Evolutionary conservation across 2,329 filamentous ascomycete species (phyloP).

Genomic region (Diplocarpon rosae): DNA sequence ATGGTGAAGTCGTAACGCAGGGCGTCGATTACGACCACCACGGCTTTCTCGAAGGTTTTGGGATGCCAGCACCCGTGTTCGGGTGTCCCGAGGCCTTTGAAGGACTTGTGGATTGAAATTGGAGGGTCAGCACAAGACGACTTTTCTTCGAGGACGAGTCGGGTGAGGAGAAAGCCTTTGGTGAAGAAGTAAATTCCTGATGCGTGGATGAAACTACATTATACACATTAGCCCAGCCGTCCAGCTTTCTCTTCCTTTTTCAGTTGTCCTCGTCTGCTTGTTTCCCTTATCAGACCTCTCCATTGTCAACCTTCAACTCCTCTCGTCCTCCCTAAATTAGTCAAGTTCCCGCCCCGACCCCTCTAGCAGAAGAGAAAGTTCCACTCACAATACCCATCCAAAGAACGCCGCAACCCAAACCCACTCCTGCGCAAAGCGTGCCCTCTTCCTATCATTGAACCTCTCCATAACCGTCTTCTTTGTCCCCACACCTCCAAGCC

Average conservation of each 20-base stretch:
- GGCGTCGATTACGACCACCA: slow-evolving; percentile 85
- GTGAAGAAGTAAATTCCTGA: slow-evolving; percentile 86
- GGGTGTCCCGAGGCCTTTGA: slow-evolving; percentile 24
- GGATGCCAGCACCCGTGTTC: slow-evolving; percentile 90
- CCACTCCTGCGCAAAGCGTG: slow-evolving; percentile 23
- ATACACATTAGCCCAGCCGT: slow-evolving; percentile 11
- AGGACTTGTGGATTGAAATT: slow-evolving; percentile 33
- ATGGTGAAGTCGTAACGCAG: slow-evolving; percentile 95
- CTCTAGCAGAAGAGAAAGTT: neutral
- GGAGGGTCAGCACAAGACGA: slow-evolving; percentile 62
- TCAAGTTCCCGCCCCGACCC: neutral
- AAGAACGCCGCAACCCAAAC: slow-evolving; percentile 24
- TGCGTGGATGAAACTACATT: slow-evolving; percentile 47
- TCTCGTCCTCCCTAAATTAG: neutral
- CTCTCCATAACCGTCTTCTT: slow-evolving; percentile 20
- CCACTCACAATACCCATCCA: slow-evolving; percentile 26
- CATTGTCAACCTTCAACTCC: neutral
- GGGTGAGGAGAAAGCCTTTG: slow-evolving; percentile 84
- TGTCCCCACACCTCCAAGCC: slow-evolving; percentile 4
- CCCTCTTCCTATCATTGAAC: slow-evolving; percentile 23
- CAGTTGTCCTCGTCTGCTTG: neutral
- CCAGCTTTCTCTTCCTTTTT: neutral
- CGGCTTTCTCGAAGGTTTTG: slow-evolving; percentile 82
- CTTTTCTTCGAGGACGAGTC: slow-evolving; percentile 67
- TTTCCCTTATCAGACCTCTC: neutral